Evolutionary conservation across 1,284 basidiomycete species (phyloP), one percentile per base, ranked within the genome.

Genomic region (Pseudozyma pruni): DNA sequence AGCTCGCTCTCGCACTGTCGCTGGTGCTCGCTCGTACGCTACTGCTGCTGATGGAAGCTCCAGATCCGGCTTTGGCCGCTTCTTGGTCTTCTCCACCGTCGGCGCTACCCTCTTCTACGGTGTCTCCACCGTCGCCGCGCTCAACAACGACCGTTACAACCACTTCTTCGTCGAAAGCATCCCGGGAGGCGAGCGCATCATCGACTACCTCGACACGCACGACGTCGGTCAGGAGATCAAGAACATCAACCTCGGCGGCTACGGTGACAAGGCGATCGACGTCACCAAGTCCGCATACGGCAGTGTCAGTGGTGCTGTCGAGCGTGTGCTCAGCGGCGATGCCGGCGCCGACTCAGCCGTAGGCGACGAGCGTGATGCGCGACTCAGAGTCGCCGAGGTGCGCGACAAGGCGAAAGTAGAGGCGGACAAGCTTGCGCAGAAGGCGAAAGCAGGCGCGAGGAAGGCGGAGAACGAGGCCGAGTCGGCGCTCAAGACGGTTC

Each of bases 161-260:
- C 89, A 92, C 76, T 86, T 93, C 79, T 94, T 94, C 85, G 86
- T 88, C 62, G 89, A 91, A 76, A 85, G 88, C 60, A 89, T 93
- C 44, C 93, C 92, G 4, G 82, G 84, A 23, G 94, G 90, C 39
- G 87, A 90, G 73, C 79, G 86, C 20, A 86, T 95, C 80, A 86
- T 80, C 46, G 70, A 70, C 53, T 72, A 68, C 49, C 79, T 80
- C 49, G 74, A 80, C 41, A 67, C 73, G 16, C 64, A 76, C 61
- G 63, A 75, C 29, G 56, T 70, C 7, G 61, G 63, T 31, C 55
- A 74, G 43, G 64, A 74, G 40, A 53, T 74, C 43, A 70, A 62
- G 53, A 53, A 50, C 51, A 50, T 72, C 43, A 68, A 69, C 51
- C 55, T 71, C 20, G 72, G 74, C 45, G 86, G 88, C n/a, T 84